These are phyloP conservation scores for Coemansia guatemalensis DNA, from an alignment of 192 early-diverging fungal genomes.

Conservation along the genomic window DNA sequence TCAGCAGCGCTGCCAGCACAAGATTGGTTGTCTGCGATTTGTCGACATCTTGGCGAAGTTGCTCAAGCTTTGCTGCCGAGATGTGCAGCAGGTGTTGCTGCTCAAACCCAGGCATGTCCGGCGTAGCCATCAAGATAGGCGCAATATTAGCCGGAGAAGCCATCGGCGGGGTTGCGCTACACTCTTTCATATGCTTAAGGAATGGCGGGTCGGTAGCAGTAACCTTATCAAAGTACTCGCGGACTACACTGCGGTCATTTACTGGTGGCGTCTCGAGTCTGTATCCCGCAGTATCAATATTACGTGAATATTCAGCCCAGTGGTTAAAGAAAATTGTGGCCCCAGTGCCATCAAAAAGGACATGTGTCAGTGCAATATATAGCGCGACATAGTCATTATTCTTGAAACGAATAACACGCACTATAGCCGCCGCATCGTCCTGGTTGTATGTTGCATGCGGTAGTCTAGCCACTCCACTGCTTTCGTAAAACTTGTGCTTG, in stretches of 20 bases:
- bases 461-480: slow-evolving; percentile 20
- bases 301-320: slow-evolving; percentile 44
- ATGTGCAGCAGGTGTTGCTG: slow-evolving; percentile 50
- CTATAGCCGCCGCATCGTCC: slow-evolving; percentile 24
- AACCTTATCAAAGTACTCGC: slow-evolving; percentile 26
- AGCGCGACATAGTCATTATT: slow-evolving; percentile 34
- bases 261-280: slow-evolving; percentile 19
- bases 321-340: slow-evolving; percentile 24
- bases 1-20: slow-evolving; percentile 22
- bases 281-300: slow-evolving; percentile 12
- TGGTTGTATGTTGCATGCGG: slow-evolving; percentile 35
- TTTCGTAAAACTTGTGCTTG: slow-evolving; percentile 27
- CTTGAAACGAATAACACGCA: slow-evolving; percentile 36
- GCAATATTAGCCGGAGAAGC: slow-evolving; percentile 17
- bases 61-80: slow-evolving; percentile 21
- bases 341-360: slow-evolving; percentile 36
- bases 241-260: slow-evolving; percentile 24
- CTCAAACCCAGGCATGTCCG: slow-evolving; percentile 17
- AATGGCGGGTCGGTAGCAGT: slow-evolving; percentile 25
- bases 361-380: slow-evolving; percentile 34
- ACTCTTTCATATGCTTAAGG: slow-evolving; percentile 33
- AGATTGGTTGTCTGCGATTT: slow-evolving; percentile 17
- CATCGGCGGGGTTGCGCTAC: slow-evolving; percentile 1
- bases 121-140: slow-evolving; percentile 33
- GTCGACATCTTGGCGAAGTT: slow-evolving; percentile 39